phyloP scores from a whole-genome alignment of 345 rosid genomes.

The Viola odorata region DNA sequence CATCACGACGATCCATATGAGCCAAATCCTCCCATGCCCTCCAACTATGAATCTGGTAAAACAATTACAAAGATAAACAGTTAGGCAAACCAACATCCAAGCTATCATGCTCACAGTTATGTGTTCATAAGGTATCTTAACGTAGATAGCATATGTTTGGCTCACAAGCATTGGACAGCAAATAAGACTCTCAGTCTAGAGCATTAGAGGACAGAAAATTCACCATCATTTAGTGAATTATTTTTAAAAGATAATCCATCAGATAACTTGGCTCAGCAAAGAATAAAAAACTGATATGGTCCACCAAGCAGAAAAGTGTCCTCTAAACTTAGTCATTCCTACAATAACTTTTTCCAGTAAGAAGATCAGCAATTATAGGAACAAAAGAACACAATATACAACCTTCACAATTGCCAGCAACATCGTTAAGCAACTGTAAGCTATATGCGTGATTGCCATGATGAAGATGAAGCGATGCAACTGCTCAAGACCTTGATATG shows the following conservation, averaged over 20 bases:
- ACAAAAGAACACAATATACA: constrained; percentile 4
- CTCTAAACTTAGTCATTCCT: background rate
- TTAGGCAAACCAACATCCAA: background rate
- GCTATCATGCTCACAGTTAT: too few relatives aligned
- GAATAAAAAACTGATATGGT: background rate
- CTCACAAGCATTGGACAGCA: too few relatives aligned
- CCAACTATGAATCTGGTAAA: constrained; percentile 84
- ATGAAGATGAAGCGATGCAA: constrained; percentile 95
- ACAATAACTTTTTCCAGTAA: background rate
- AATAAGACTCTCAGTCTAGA: too few relatives aligned
- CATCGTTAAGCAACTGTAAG: constrained; percentile 97
- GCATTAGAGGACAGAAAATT: too few relatives aligned
- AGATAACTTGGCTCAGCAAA: too few relatives aligned
- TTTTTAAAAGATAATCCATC: too few relatives aligned
- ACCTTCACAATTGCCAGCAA: constrained; percentile 93
- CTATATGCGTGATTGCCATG: constrained; percentile 92
- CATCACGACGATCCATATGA: constrained; percentile 52
- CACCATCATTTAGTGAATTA: too few relatives aligned
- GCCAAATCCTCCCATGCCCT: constrained; percentile 89
- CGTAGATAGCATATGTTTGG: too few relatives aligned
- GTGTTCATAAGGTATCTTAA: too few relatives aligned
- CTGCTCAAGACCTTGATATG: constrained; percentile 86
- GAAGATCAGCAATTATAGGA: constrained; percentile 9
- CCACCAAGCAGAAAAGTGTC: background rate
- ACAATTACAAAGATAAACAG: constrained; percentile 15